Conservation (phyloP, 2,329 filamentous ascomycete species). For the Talaromyces pinophilus region DNA sequence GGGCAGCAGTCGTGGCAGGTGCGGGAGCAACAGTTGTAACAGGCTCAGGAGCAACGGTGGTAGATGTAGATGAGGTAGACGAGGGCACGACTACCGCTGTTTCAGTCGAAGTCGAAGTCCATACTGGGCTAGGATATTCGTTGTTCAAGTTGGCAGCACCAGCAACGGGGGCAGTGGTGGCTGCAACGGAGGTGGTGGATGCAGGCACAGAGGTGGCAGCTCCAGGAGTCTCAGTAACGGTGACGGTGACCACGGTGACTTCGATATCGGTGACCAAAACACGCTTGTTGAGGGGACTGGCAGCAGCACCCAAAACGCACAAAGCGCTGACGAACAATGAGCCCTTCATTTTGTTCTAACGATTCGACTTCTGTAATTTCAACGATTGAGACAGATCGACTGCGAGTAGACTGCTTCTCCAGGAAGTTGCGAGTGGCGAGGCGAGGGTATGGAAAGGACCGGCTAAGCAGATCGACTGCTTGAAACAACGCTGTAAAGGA, state of each 20-base stretch:
- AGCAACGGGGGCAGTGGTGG: background rate
- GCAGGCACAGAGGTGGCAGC: constrained; percentile 1
- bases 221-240: constrained; percentile 17
- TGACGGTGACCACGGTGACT: constrained; percentile 22
- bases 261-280: constrained; percentile 21
- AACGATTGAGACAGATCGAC: background rate
- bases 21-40: constrained; percentile 4
- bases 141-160: constrained; percentile 3
- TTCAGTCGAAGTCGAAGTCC: constrained; percentile 11
- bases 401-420: constrained; percentile 7
- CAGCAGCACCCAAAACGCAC: constrained; percentile 22
- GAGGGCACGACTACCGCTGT: constrained; percentile 9
- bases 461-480: constrained; percentile 22
- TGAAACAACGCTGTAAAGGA: constrained; percentile 23
- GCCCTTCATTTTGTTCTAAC: constrained; percentile 16
- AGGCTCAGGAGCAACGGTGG: constrained; percentile 1
- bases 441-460: constrained; percentile 2
- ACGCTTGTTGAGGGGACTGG: constrained; percentile 19
- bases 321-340: constrained; percentile 20
- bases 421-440: constrained; percentile 12
- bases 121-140: constrained; percentile 7
- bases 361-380: background rate
- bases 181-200: constrained; percentile 3
- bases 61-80: constrained; percentile 12
- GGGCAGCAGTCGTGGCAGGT: background rate